These are phyloP conservation scores for Phytophthora nicotianae DNA, from an alignment of 352 stramenopile species.

Conservation along the genomic window DNA sequence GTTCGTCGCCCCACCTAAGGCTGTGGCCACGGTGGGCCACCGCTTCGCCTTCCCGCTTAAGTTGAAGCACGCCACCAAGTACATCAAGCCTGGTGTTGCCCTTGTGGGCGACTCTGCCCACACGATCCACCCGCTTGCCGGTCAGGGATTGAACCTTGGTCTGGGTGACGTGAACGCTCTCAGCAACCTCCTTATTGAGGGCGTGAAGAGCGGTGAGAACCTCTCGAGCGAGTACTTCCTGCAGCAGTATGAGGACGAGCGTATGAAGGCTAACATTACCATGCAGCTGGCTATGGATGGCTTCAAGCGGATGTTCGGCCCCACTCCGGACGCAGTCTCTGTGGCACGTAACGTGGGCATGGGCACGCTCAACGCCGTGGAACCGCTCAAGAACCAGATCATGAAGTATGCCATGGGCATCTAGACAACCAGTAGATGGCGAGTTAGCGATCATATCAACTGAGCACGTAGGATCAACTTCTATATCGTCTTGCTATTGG, in stretches of 20 bases:
- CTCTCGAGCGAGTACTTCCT: slow-evolving; percentile 80
- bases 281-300: slow-evolving; percentile 89
- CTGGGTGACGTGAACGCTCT: slow-evolving; percentile 91
- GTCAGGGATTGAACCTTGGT: slow-evolving; percentile 96
- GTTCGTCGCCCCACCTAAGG: slow-evolving; percentile 76
- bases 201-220: slow-evolving; percentile 79
- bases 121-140: slow-evolving; percentile 95
- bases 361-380: slow-evolving; percentile 83
- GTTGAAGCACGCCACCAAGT: slow-evolving; percentile 87
- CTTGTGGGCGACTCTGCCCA: slow-evolving; percentile 96
- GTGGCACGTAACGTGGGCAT: slow-evolving; percentile 88
- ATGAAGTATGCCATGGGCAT: slow-evolving; percentile 90
- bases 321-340: slow-evolving; percentile 65
- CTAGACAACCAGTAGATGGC: slow-evolving; percentile 21
- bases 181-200: slow-evolving; percentile 70
- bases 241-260: slow-evolving; percentile 86
- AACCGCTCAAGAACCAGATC: slow-evolving; percentile 90
- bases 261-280: slow-evolving; percentile 82
- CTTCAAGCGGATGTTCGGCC: slow-evolving; percentile 90
- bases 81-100: slow-evolving; percentile 87
- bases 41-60: slow-evolving; percentile 91
- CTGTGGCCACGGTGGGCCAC: slow-evolving; percentile 68
- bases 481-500: slow-evolving; percentile 20
- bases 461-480: slow-evolving; percentile 29
- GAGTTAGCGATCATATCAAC: slow-evolving; percentile 6